Conservation (phyloP, 257 asterid species). For the Salvia miltiorrhiza region DNA sequence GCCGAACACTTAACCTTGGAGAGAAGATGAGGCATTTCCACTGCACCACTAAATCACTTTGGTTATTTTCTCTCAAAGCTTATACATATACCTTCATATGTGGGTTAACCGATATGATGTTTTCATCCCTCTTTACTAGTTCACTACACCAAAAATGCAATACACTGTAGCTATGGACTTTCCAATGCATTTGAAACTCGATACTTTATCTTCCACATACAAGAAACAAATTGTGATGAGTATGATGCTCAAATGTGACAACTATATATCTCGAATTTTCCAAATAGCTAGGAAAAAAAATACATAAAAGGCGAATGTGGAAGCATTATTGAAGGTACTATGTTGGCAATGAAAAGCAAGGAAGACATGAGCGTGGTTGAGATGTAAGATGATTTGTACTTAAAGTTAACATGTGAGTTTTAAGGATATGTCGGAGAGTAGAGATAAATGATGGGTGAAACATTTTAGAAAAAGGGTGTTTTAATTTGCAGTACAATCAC, state of each 20-base stretch:
- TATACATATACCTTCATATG: too few species aligned
- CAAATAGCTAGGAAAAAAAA: not conserved
- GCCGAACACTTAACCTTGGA: too few species aligned
- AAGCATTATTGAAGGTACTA: conserved; percentile 20
- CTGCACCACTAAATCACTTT: too few species aligned
- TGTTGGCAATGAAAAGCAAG: conserved; percentile 25
- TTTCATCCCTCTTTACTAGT: too few species aligned
- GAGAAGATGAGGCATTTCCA: too few species aligned
- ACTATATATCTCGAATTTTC: not conserved
- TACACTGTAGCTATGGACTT: too few species aligned
- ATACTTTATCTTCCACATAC: not conserved
- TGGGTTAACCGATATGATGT: too few species aligned
- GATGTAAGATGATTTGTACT: conserved; percentile 27
- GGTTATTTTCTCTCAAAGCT: too few species aligned
- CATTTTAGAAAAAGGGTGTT: too few species aligned
- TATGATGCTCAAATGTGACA: not conserved
- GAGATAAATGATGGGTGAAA: not conserved
- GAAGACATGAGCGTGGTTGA: conserved; percentile 19
- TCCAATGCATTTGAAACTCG: too few species aligned
- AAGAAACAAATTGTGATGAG: not conserved
- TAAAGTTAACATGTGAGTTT: conserved; percentile 40
- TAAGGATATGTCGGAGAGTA: conserved; percentile 28
- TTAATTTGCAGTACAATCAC: too few species aligned
- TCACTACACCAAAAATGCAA: too few species aligned
- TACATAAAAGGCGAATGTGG: conserved; percentile 8